These are phyloP conservation scores for Tilletia caries DNA, from an alignment of 1,284 basidiomycete genomes.

Conservation along the genomic window DNA sequence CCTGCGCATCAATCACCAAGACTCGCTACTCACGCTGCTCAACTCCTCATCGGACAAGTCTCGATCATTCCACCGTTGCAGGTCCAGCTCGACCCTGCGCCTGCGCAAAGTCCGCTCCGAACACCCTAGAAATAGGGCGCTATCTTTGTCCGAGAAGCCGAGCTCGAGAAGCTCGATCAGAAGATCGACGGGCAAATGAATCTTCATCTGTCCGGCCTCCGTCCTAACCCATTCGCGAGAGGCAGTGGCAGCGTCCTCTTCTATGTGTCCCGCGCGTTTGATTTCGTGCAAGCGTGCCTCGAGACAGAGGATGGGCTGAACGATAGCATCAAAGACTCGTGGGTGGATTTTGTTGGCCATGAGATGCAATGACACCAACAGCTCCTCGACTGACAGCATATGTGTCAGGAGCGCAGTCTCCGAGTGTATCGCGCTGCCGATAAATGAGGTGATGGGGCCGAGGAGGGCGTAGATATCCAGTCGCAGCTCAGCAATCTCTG, in stretches of 20 bases:
- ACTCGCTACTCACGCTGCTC: neutral
- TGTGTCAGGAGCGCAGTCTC: neutral
- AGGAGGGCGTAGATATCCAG: too few species aligned
- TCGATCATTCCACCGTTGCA: neutral
- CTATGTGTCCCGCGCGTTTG: neutral
- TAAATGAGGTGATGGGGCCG: too few species aligned
- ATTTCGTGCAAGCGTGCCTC: neutral
- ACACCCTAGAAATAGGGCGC: neutral
- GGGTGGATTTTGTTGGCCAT: neutral
- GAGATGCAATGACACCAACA: neutral
- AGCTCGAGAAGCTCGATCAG: neutral
- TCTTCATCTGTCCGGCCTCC: neutral
- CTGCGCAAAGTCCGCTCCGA: neutral
- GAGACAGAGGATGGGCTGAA: neutral
- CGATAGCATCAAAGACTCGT: neutral
- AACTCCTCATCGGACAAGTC: neutral
- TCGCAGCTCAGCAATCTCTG: too few species aligned
- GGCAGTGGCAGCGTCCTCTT: neutral
- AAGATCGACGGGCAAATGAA: neutral
- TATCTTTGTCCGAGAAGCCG: slow-evolving; percentile 3
- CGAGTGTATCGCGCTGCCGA: too few species aligned
- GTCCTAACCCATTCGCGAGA: neutral
- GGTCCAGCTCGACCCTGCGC: neutral
- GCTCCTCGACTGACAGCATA: neutral
- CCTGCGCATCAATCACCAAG: neutral